Percentiles rank a stretch among this genome's conserved stretches.
phyloP scores from a whole-genome alignment of 2,329 filamentous ascomycete genomes.

The Camillea tinctor region DNA sequence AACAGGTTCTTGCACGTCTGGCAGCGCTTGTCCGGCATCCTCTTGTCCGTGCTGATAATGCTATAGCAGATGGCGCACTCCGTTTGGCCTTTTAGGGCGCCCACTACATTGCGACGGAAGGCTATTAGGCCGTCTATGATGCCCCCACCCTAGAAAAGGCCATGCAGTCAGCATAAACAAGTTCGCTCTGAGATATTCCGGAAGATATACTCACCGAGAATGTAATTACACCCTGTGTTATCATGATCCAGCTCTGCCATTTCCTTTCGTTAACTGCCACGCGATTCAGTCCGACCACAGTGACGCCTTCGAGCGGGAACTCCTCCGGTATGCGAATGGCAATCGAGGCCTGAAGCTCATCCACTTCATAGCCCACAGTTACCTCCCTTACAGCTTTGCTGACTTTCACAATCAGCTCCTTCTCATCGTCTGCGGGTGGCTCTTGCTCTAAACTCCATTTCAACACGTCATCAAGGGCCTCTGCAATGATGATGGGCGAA shows the following conservation, averaged over 20 bases:
- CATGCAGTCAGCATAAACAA: conserved; percentile 4
- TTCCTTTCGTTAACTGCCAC: conserved; percentile 88
- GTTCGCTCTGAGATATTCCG: background rate
- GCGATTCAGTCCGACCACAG: conserved; percentile 74
- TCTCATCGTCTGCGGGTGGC: conserved; percentile 48
- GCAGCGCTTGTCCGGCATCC: conserved; percentile 88
- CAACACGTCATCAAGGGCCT: conserved; percentile 66
- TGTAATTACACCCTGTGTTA: conserved; percentile 87
- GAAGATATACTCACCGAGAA: conserved; percentile 60
- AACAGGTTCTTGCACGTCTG: conserved; percentile 92
- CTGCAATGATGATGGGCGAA: conserved; percentile 66
- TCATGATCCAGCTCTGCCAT: conserved; percentile 88
- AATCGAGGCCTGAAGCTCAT: conserved; percentile 82
- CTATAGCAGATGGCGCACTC: conserved; percentile 98
- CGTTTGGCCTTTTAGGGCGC: conserved; percentile 85
- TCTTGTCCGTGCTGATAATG: conserved; percentile 84
- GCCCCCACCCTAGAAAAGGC: conserved; percentile 63
- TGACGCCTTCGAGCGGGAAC: conserved; percentile 79
- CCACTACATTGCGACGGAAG: conserved; percentile 83
- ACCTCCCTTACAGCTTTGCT: conserved; percentile 72
- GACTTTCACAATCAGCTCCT: conserved; percentile 66
- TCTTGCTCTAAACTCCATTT: conserved; percentile 62
- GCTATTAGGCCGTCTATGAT: conserved; percentile 83
- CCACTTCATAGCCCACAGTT: conserved; percentile 79
- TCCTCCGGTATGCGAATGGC: conserved; percentile 75